Conservation (phyloP, 2,329 filamentous ascomycete species). For the Didymella glomerata region DNA sequence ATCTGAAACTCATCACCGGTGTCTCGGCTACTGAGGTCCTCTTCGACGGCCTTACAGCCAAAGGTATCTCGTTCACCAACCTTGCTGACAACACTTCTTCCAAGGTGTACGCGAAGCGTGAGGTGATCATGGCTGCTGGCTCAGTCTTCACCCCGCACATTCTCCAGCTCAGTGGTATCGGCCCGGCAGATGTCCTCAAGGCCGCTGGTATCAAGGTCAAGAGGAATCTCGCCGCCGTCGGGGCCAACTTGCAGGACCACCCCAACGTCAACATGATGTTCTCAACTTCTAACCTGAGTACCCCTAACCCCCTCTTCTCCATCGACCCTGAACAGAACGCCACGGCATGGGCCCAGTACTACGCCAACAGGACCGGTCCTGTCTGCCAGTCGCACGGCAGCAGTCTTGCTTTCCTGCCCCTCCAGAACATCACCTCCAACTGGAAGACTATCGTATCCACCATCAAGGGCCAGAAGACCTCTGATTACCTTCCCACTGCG, state of each 20-base stretch:
- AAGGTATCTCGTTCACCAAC: constrained; percentile 20
- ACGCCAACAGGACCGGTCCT: constrained; percentile 42
- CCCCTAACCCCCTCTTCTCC: constrained; percentile 30
- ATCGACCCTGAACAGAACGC: constrained; percentile 44
- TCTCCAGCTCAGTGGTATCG: constrained; percentile 47
- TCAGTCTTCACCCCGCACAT: constrained; percentile 64
- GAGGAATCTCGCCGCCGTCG: constrained; percentile 30
- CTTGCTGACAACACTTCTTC: background rate
- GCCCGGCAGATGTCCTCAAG: constrained; percentile 29
- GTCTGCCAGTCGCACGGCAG: constrained; percentile 26
- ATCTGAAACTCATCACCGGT: constrained; percentile 22
- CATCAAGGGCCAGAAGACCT: constrained; percentile 10
- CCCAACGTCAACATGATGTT: constrained; percentile 24
- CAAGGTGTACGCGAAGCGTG: constrained; percentile 33
- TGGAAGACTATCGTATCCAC: constrained; percentile 13
- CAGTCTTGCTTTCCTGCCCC: constrained; percentile 17
- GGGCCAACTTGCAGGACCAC: constrained; percentile 35
- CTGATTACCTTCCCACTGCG: constrained; percentile 22
- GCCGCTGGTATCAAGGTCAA: constrained; percentile 27
- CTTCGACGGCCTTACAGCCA: constrained; percentile 16
- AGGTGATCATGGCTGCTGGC: constrained; percentile 68
- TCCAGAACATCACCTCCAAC: constrained; percentile 11
- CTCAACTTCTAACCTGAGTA: constrained; percentile 25
- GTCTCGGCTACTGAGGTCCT: constrained; percentile 19
- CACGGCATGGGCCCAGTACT: constrained; percentile 41